phyloP scores from a whole-genome alignment of 331 rosid species.

The Dryas integrifolia region DNA sequence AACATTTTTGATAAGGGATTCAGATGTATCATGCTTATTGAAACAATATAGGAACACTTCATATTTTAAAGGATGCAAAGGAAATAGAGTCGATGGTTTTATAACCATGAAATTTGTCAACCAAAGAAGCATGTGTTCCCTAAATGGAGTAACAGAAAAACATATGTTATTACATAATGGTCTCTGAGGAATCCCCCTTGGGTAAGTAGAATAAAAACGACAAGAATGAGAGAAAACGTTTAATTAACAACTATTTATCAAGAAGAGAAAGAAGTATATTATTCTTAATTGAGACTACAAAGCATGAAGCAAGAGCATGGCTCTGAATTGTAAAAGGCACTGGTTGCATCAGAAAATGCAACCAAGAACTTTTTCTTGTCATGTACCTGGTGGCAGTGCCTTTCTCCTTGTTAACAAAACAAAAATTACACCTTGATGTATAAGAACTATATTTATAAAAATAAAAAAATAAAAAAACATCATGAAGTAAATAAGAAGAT shows the following conservation, averaged over 20 bases:
- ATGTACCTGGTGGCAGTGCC: background rate
- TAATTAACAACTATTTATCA: background rate
- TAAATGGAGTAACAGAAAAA: background rate
- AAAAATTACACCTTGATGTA: background rate
- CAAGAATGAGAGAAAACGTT: background rate
- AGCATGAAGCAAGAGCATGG: background rate
- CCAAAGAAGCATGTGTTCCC: background rate
- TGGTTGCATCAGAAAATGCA: background rate
- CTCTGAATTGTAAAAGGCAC: background rate
- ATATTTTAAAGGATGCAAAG: background rate
- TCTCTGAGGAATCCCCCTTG: background rate
- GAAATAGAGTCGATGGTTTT: background rate
- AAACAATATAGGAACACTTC: background rate
- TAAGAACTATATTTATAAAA: background rate
- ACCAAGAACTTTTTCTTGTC: background rate
- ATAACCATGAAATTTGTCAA: background rate
- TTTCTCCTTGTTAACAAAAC: background rate
- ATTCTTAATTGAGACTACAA: background rate
- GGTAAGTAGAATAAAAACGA: conserved; percentile 1
- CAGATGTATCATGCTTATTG: background rate
- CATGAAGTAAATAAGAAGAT: background rate
- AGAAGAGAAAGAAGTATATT: background rate
- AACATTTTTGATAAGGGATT: background rate
- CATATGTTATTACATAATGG: background rate
- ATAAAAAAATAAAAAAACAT: background rate